Evolutionary conservation across 495 filamentous ascomycete genomes (phyloP).

Genomic region (Penicillium pulvis): DNA sequence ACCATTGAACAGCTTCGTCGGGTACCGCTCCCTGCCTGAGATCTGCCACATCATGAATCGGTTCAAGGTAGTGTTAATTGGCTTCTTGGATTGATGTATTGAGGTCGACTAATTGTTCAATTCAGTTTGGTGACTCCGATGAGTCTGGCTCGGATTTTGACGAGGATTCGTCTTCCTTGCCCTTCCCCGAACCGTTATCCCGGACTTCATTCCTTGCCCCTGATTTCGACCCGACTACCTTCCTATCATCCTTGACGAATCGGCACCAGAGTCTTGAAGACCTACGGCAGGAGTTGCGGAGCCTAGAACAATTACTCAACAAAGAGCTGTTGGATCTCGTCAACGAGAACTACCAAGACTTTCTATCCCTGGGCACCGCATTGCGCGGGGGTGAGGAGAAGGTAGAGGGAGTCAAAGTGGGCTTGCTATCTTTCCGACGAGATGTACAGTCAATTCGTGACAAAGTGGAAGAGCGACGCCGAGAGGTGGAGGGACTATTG

Average conservation of each 20-base stretch:
- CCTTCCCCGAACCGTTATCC: slow-evolving; percentile 80
- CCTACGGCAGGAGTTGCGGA: slow-evolving; percentile 79
- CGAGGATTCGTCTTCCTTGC: slow-evolving; percentile 68
- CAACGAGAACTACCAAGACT: slow-evolving; percentile 90
- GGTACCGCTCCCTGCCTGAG: slow-evolving; percentile 3
- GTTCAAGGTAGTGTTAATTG: slow-evolving; percentile 22
- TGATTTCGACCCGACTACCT: slow-evolving; percentile 76
- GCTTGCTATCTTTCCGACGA: slow-evolving; percentile 78
- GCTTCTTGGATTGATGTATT: background rate
- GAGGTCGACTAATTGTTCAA: background rate
- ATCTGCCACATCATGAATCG: slow-evolving; percentile 28
- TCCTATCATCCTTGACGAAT: slow-evolving; percentile 79
- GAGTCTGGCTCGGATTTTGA: slow-evolving; percentile 56
- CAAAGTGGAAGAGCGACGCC: slow-evolving; percentile 53
- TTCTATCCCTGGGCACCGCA: slow-evolving; percentile 78
- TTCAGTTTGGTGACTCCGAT: slow-evolving; percentile 54
- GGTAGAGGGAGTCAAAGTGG: slow-evolving; percentile 88
- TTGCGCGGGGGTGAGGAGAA: slow-evolving; percentile 87
- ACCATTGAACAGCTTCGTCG: slow-evolving; percentile 15
- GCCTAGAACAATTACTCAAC: slow-evolving; percentile 70
- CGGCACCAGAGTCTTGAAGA: slow-evolving; percentile 97
- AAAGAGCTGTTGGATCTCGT: slow-evolving; percentile 90
- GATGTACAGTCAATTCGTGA: slow-evolving; percentile 65
- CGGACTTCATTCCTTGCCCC: slow-evolving; percentile 76
- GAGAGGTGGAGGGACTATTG: slow-evolving; percentile 57